Percentiles rank a stretch among this genome's conserved stretches.
Evolutionary conservation across 2,329 filamentous ascomycete genomes (phyloP).

Genomic region (Pseudogymnoascus sp.): DNA sequence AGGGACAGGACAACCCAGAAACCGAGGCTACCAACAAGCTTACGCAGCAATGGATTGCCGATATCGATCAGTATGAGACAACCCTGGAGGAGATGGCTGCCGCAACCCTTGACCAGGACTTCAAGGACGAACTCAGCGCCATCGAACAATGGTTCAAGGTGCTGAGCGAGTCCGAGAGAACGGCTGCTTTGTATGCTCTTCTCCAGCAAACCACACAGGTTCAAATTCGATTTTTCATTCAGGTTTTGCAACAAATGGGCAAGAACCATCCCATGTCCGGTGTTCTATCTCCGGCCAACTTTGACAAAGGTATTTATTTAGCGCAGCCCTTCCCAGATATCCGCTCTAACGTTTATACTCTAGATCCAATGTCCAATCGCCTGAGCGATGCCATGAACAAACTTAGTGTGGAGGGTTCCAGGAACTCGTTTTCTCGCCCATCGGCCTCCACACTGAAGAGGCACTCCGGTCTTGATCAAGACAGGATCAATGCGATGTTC

Average conservation of each 20-base stretch:
- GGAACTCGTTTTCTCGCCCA: constrained; percentile 77
- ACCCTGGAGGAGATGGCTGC: constrained; percentile 98
- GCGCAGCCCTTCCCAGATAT: constrained; percentile 8
- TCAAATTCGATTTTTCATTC: constrained; percentile 98
- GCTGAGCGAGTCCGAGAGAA: constrained; percentile 90
- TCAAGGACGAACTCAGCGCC: constrained; percentile 97
- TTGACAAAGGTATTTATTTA: constrained; percentile 79
- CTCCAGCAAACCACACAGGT: constrained; percentile 98
- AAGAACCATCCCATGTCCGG: constrained; percentile 97
- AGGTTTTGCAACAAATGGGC: constrained; percentile 97
- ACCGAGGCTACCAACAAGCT: constrained; percentile 82
- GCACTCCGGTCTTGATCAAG: constrained; percentile 87
- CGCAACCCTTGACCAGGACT: constrained; percentile 96
- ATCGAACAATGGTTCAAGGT: constrained; percentile 99
- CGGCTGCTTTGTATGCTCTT: constrained; percentile 87
- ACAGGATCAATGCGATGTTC: constrained; percentile 97
- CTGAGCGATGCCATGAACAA: constrained; percentile 96
- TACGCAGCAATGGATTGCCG: constrained; percentile 96
- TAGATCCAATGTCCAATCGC: constrained; percentile 95
- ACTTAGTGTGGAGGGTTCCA: constrained; percentile 75
- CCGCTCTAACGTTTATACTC: constrained; percentile 12
- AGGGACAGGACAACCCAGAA: constrained; percentile 60
- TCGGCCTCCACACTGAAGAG: constrained; percentile 69
- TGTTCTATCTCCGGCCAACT: constrained; percentile 86
- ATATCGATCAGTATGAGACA: constrained; percentile 98